Percentiles rank a stretch among this genome's conserved stretches.
Conservation (phyloP, 2,329 filamentous ascomycete species). For the Nothophaeocryptopus gaeumannii region DNA sequence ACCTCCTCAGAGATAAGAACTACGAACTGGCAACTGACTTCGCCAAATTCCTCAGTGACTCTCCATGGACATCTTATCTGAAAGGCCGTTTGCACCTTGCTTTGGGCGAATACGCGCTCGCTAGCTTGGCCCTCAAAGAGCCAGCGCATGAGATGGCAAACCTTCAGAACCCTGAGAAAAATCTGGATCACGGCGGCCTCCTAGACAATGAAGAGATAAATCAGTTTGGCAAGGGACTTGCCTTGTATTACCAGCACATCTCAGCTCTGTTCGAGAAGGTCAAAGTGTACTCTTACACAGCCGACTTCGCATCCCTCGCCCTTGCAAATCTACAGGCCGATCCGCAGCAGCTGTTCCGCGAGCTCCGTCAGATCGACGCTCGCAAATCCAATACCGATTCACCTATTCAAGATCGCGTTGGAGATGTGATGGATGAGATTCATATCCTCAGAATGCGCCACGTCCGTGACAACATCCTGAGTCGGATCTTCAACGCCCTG, state of each 20-base stretch:
- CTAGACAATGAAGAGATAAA: constrained; percentile 72
- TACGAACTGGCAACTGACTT: constrained; percentile 58
- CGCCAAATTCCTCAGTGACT: constrained; percentile 57
- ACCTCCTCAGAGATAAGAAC: constrained; percentile 44
- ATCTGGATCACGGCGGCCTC: constrained; percentile 53
- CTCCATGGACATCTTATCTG: constrained; percentile 67
- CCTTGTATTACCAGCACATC: constrained; percentile 84
- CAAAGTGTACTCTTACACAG: constrained; percentile 73
- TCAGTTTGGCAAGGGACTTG: constrained; percentile 67
- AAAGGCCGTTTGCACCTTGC: constrained; percentile 76
- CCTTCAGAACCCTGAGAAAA: constrained; percentile 15
- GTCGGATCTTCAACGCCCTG: constrained; percentile 78
- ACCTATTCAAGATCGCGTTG: constrained; percentile 27
- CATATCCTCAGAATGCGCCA: constrained; percentile 30
- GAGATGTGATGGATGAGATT: constrained; percentile 35
- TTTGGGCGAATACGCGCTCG: constrained; percentile 68
- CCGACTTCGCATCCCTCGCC: constrained; percentile 68
- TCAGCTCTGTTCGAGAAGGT: constrained; percentile 75
- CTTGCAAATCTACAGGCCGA: constrained; percentile 24
- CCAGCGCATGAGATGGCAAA: constrained; percentile 49
- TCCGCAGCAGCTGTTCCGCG: constrained; percentile 26
- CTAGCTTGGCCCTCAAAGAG: constrained; percentile 74
- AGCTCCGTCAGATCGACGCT: constrained; percentile 25
- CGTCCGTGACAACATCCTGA: constrained; percentile 68
- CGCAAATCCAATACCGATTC: constrained; percentile 31